Evolutionary conservation across 169 alveolate genomes (phyloP), one percentile per base, ranked within the genome.

Genomic region (Eimeria tenella): DNA sequence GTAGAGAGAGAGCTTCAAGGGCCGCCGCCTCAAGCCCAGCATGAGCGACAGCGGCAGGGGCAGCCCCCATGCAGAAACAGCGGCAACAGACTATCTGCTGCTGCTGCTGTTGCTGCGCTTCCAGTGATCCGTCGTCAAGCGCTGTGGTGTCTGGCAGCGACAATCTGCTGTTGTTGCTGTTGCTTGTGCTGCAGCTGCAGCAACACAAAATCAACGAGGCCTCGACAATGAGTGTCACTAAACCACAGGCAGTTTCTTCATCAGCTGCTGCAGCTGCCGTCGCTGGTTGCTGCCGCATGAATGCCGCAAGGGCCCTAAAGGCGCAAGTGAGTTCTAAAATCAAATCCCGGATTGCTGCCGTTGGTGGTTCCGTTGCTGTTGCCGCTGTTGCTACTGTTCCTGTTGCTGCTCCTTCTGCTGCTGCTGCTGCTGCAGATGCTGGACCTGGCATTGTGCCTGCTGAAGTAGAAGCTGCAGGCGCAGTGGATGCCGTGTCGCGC

Each of bases 281-380:
- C 15, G 5, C 90, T 11, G 77, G 90, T 56, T 83, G 90, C 9
- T 83, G 90, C 77, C 90, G 90, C 90, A 83, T 5, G 77, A 83
- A 60, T n/a, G 90, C 90, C 10, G 90, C 63, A 21, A 60, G 62
- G n/a, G 90, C 90, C 60, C 50, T 83, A 75, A 83, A 83, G 42
- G 77, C 73, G 60, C 75, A 58, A 42, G 77, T 31, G 6, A 83
- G 90, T 55, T 83, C 90, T 11, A 83, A 83, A 42, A 83, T 74
- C 56, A 83, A 60, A 21, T 25, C 21, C 42, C 52, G 55, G 49
- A 49, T 58, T 58, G 62, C 52, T 17, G 90, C 90, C 9, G 5
- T 10, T 23, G 79, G 1, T 83, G 90, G 31, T 25, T 13, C 60
- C 31, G 62, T 60, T 23, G 58, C 3, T 50, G 49, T 75, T 21